Percentiles rank a stretch among this genome's conserved stretches.
These are phyloP conservation scores for Neospora caninum DNA, from an alignment of 169 alveolate genomes.

Conservation along the genomic window DNA sequence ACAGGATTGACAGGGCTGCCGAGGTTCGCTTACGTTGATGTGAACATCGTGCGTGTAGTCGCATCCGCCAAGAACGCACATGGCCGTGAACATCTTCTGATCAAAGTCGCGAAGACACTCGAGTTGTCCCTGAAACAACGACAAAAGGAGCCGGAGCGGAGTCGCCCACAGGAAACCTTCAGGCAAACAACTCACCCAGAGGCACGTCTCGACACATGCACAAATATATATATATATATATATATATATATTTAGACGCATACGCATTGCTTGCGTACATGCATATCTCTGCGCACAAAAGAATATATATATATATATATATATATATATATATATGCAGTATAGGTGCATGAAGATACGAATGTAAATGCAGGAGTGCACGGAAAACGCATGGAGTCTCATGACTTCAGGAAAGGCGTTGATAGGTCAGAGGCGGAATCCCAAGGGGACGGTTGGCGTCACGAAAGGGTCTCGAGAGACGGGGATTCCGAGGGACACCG, in stretches of 20 bases:
- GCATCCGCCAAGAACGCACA: constrained; percentile 73
- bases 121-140: constrained; percentile 39
- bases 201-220: background rate
- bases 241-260: too few relatives aligned
- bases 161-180: background rate
- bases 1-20: too few relatives aligned
- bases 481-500: too few relatives aligned
- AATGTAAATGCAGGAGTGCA: background rate
- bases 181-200: background rate
- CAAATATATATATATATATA: background rate
- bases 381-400: too few relatives aligned
- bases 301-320: background rate
- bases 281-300: too few relatives aligned
- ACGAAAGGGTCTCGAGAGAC: too few relatives aligned
- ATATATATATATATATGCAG: background rate
- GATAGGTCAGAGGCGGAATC: too few relatives aligned
- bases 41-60: constrained; percentile 68
- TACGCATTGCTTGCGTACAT: too few relatives aligned
- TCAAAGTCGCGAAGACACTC: constrained; percentile 29
- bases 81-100: constrained; percentile 60
- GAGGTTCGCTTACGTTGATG: constrained; percentile 42
- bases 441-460: too few relatives aligned
- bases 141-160: background rate
- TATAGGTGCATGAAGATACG: background rate
- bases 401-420: too few relatives aligned